Conservation (phyloP, 768 basidiomycete genomes). For the Mycena capillaripes region DNA sequence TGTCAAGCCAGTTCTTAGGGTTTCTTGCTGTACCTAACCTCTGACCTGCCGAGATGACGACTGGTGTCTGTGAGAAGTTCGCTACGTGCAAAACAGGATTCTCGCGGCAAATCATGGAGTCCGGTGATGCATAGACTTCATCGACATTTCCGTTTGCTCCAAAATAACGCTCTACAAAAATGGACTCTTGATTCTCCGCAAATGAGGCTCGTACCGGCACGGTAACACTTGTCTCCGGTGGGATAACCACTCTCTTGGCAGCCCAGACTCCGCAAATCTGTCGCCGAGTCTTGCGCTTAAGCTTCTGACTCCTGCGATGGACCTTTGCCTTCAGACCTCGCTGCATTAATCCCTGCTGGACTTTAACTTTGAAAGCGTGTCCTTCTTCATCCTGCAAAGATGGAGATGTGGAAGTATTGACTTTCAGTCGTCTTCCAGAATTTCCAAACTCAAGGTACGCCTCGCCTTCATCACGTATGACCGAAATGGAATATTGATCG, state of each 20-base stretch:
- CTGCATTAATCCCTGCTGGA: background rate
- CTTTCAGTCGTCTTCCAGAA: constrained; percentile 10
- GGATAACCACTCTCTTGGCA: constrained; percentile 22
- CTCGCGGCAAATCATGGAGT: constrained; percentile 24
- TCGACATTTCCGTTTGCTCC: constrained; percentile 5
- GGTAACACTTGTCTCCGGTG: constrained; percentile 19
- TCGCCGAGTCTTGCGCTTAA: background rate
- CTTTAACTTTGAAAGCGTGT: constrained; percentile 20
- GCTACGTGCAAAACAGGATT: constrained; percentile 3
- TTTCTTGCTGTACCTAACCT: constrained; percentile 9
- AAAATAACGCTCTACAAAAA: constrained; percentile 35
- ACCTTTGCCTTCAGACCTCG: background rate
- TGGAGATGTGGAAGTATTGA: background rate
- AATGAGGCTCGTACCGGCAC: constrained; percentile 18
- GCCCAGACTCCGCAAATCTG: constrained; percentile 22
- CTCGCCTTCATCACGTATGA: constrained; percentile 35
- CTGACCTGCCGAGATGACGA: constrained; percentile 27
- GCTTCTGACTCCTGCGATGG: constrained; percentile 12
- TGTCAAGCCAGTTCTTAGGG: constrained; percentile 5
- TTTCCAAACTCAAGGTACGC: constrained; percentile 5
- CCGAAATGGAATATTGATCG: constrained; percentile 49
- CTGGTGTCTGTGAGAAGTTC: constrained; percentile 3
- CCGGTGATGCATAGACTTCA: constrained; percentile 26
- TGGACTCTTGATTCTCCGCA: background rate
- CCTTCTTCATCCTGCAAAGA: constrained; percentile 8